A percentile compares a stretch with the other conserved stretches of the same genome.
These are phyloP conservation scores for Dovyalis caffra DNA, from an alignment of 345 rosid species.

Conservation along the genomic window DNA sequence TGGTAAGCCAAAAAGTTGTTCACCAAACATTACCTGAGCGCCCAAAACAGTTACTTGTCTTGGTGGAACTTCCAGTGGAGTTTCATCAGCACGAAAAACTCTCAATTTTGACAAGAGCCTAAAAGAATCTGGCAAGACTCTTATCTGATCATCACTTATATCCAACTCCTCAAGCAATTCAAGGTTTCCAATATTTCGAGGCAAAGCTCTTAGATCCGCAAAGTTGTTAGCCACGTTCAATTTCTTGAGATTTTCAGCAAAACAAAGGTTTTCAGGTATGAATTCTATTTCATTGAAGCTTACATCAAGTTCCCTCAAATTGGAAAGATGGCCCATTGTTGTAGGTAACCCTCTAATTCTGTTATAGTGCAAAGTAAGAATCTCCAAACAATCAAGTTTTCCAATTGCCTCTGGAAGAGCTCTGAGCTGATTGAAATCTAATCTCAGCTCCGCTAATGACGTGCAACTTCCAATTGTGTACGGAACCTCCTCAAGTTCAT, in stretches of 20 bases:
- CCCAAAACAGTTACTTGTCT: constrained; percentile 47
- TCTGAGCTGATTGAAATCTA: constrained; percentile 60
- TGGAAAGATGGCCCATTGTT: constrained; percentile 49
- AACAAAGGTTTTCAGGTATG: constrained; percentile 56
- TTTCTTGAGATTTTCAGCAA: constrained; percentile 46
- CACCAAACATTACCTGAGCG: constrained; percentile 47
- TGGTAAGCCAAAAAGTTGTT: constrained; percentile 1
- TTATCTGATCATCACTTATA: constrained; percentile 60
- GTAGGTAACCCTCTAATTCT: constrained; percentile 61
- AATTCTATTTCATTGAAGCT: constrained; percentile 66
- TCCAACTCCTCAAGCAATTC: constrained; percentile 73
- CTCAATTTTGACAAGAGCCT: constrained; percentile 47
- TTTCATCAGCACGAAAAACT: constrained; percentile 49
- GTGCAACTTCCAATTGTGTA: constrained; percentile 56
- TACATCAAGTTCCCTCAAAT: constrained; percentile 57
- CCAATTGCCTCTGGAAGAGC: constrained; percentile 72
- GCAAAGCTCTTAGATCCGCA: constrained; percentile 62
- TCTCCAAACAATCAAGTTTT: constrained; percentile 46
- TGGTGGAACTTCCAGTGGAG: constrained; percentile 66
- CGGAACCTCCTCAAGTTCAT: constrained; percentile 62
- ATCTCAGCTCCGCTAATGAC: constrained; percentile 45
- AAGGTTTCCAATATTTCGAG: constrained; percentile 61
- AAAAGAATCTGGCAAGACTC: constrained; percentile 53
- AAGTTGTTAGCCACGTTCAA: constrained; percentile 60
- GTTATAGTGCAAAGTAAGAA: constrained; percentile 58